Evolutionary conservation across 352 stramenopile genomes (phyloP), one percentile per base, ranked within the genome.

Genomic region (Phytopythium cucurbitacearum): DNA sequence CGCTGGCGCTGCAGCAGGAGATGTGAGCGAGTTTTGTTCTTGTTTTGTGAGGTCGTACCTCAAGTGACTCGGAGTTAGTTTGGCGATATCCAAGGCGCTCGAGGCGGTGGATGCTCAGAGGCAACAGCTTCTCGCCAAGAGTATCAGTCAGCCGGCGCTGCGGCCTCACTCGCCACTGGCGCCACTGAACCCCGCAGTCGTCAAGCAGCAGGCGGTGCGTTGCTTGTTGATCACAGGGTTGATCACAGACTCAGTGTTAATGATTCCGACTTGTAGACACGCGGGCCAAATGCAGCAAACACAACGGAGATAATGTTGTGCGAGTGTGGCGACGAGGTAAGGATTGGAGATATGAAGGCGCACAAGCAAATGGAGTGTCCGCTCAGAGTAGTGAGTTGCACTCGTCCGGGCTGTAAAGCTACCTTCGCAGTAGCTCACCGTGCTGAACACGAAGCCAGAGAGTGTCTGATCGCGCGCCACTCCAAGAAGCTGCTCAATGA

Each of bases 241-340:
- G 21, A 28, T 28, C 21, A 28, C 21, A 28, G 21, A 28, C 21
- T 28, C 21, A 28, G 21, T 28, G 21, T 28, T 28, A 28, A 28
- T 28, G 21, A 28, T 28, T 28, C 21, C 21, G 21, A 40, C 41
- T 21, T 34, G 12, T 40, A 45, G 47, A 45, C 1, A 5, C 34
- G 35, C 45, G 32, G 9, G 12, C 37, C 0, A 57, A 56, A 15
- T 60, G 60, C 38, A 47, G 56, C 60, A 13, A 51, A 48, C 21
- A 40, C 54, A 40, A 1, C 37, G 0, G 72, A 81, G 32, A 32
- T 81, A 3, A 44, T 64, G 42, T 54, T 84, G 0, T 86, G 77
- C 36, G 61, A 62, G 38, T 92, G 81, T 35, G 74, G 69, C 4
- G 67, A 86, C 16, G 81, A 90, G 49, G 60, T 92, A 4, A 45